Base-by-base conservation (phyloP, 2,329 filamentous ascomycete species). In the Fusarium camptoceras region DNA sequence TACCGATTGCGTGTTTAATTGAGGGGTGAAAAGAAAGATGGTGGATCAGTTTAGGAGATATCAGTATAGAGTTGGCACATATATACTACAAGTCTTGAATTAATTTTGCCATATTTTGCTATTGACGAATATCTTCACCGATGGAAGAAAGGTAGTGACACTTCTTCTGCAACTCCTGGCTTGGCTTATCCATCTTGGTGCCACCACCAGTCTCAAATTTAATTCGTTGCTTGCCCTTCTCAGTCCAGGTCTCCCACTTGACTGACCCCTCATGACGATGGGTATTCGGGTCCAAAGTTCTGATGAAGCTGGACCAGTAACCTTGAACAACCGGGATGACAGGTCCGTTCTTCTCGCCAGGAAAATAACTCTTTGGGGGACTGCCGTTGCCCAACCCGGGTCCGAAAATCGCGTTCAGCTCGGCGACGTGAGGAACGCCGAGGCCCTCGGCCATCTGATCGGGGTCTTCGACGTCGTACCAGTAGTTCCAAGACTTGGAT, bases 261-360 rank as follows among this genome's bases (percentile, higher is more conserved):
- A 80, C 81, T 3, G 81, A 77, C 0, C 73, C 76, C 2, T 68
- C 51, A 18, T 73, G 67, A 18, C 79, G 73, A 59, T 80, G 64
- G 44, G 69, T 58, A 42, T 94, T 94, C 0, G 92, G 92, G 76
- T 94, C 83, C 39, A 88, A 84, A 1, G 83, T 83, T 27, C 86
- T 81, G 64, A 94, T 88, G 75, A 94, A 94, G 68, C 89, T 92
- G 3, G 89, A 87, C 91, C 91, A 94, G 78, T 94, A 94, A 0
- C 83, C 85, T 74, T 93, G 90, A 28, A 92, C 85, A 0, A 91
- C 79, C 0, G 86, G 83, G 2, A 91, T 83, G 8, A 91, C 88
- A 0, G 76, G 75, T 2, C 81, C 84, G 68, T 94, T 93, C 16
- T 79, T 78, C 16, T 81, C 81, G 5, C 81, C 82, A 0, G 80